phyloP scores from a whole-genome alignment of 1,139 yeast genomes.

The Suhomyces terraborum region DNA sequence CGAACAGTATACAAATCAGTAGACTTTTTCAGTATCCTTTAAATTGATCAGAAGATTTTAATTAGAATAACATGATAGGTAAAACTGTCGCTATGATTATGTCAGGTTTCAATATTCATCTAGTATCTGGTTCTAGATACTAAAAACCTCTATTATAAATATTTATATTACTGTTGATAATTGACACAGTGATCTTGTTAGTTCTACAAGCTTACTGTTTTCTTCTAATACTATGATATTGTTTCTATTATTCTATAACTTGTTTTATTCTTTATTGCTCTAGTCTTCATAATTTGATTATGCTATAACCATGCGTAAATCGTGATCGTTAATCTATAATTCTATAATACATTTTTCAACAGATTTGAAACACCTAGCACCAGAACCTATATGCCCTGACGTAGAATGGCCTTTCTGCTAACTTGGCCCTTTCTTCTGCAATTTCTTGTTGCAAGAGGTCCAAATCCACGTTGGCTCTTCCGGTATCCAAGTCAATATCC shows the following conservation, averaged over 20 bases:
- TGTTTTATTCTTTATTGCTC: not conserved
- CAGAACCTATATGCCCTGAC: slow-evolving; percentile 23
- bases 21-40: not conserved
- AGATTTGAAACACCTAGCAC: too few species aligned
- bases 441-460: slow-evolving; percentile 27
- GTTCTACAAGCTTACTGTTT: too few species aligned
- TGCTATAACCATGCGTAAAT: not conserved
- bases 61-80: not conserved
- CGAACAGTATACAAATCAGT: too few species aligned
- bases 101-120: too few species aligned
- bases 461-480: slow-evolving; percentile 27
- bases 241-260: too few species aligned
- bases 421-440: slow-evolving; percentile 23
- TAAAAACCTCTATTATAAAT: too few species aligned
- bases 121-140: too few species aligned
- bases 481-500: slow-evolving; percentile 28
- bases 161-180: too few species aligned
- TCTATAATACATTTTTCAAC: slow-evolving; percentile 9
- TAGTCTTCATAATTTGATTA: not conserved
- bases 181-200: too few species aligned
- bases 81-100: too few species aligned
- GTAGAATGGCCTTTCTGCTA: slow-evolving; percentile 25
- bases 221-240: too few species aligned
- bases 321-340: slow-evolving; percentile 11
- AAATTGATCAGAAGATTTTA: not conserved